A percentile compares a stretch with the other conserved stretches of the same genome.
Conservation (phyloP, 768 basidiomycete genomes). For the Gautieria morchelliformis region DNA sequence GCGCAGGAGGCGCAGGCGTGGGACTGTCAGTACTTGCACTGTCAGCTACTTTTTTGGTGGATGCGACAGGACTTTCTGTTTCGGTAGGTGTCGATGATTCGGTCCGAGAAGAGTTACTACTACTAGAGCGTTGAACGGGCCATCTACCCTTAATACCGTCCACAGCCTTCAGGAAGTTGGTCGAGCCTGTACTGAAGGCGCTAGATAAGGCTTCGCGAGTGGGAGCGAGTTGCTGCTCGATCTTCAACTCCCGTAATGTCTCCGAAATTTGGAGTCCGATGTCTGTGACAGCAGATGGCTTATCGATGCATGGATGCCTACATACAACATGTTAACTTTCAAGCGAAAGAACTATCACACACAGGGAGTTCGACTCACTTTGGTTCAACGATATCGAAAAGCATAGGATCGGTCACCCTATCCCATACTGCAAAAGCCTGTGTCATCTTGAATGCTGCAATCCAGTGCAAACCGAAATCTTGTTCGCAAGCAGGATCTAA, state of each 20-base stretch:
- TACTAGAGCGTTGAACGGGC: conserved; percentile 31
- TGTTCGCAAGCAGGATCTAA: conserved; percentile 48
- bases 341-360: background rate
- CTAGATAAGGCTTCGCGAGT: conserved; percentile 81
- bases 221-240: conserved; percentile 90
- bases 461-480: conserved; percentile 85
- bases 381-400: conserved; percentile 95
- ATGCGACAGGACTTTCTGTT: conserved; percentile 5
- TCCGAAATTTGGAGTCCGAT: conserved; percentile 87
- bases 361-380: conserved; percentile 36
- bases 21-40: background rate
- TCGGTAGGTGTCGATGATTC: conserved; percentile 10
- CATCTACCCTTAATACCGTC: conserved; percentile 80
- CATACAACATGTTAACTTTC: conserved; percentile 18
- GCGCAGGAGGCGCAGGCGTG: conserved; percentile 1
- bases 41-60: conserved; percentile 10
- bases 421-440: conserved; percentile 90
- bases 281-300: conserved; percentile 82
- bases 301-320: conserved; percentile 91
- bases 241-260: conserved; percentile 86
- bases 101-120: conserved; percentile 19
- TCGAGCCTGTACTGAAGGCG: conserved; percentile 64
- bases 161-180: conserved; percentile 80
- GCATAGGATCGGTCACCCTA: conserved; percentile 74
- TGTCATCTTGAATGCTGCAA: conserved; percentile 80